phyloP scores from a whole-genome alignment of 2,329 filamentous ascomycete genomes.

The Verticillium dahliae region DNA sequence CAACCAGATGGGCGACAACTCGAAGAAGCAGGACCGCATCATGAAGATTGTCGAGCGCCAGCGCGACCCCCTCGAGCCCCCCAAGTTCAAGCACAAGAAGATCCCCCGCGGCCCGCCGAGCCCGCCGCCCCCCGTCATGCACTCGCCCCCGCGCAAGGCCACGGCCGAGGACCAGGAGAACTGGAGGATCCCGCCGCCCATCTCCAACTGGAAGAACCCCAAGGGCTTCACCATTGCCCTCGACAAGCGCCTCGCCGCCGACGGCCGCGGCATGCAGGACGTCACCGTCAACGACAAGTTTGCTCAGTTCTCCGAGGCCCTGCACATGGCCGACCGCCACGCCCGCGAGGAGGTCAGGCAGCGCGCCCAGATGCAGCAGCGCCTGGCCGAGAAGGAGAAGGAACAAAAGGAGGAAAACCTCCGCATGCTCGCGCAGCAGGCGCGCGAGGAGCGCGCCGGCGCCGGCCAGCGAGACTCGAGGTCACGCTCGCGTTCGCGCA shows the following conservation, averaged over 20 bases:
- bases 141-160: conserved; percentile 87
- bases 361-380: conserved; percentile 89
- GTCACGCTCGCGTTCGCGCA: conserved; percentile 35
- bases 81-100: conserved; percentile 99
- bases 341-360: conserved; percentile 93
- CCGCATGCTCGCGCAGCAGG: conserved; percentile 81
- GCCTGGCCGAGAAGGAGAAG: conserved; percentile 94
- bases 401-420: conserved; percentile 88
- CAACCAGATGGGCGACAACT: conserved; percentile 89
- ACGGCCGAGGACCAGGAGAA: conserved; percentile 96
- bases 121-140: conserved; percentile 93
- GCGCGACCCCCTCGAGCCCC: conserved; percentile 90
- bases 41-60: conserved; percentile 98
- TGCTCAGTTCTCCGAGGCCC: conserved; percentile 86
- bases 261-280: conserved; percentile 86
- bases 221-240: conserved; percentile 96
- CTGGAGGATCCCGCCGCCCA: conserved; percentile 81
- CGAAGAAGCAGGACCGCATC: conserved; percentile 85
- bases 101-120: conserved; percentile 89
- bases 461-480: conserved; percentile 36
- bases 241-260: conserved; percentile 90
- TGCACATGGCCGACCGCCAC: conserved; percentile 91
- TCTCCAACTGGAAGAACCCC: conserved; percentile 99
- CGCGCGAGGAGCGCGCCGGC: conserved; percentile 70
- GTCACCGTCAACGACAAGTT: conserved; percentile 98